Evolutionary conservation across 1,139 yeast species (phyloP), one percentile per base, ranked within the genome.

Genomic region (Saccharomyces hybrid): DNA sequence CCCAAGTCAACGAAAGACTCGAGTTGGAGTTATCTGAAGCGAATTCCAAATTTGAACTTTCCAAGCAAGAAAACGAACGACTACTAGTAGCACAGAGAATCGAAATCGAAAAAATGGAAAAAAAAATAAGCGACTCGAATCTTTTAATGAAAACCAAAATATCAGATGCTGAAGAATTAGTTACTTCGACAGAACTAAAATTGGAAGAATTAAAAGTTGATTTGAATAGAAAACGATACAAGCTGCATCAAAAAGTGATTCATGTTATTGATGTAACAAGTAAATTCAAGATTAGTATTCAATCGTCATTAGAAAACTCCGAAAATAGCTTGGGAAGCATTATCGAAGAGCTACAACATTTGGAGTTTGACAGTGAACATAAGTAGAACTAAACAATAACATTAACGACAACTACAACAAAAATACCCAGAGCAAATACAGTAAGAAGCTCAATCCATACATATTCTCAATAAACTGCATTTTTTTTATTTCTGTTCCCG

Each of bases 241-340:
- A 70, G 12, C 71, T 86, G 63, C 79, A 78, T 58, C 78, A 78
- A 51, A 79, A 80, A 57, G 78, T 84, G 42, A 80, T 78, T 58
- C 75, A 76, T 57, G 76, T 84, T 64, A 79, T 87, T 55, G 82
- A 83, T 55, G 75, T 72, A 54, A 79, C 83, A 44, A 80, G 86
- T 54, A 78, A 76, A 51, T 84, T 87, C 71, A 88, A 87, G 71
- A 71, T 83, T 55, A 80, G 78, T 55, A 77, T 86, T 50, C 91
- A 86, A 65, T 76, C 78, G 32, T 75, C 80, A 46, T 71, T 84
- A 48, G 83, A 81, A 63, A 81, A 77, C 53, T 74, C 82, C 54
- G 87, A 81, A 60, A 76, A 66, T 6, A 50, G 51, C 9, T 47
- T 62, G 4, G 34, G 34, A 14, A 47, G 55, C 27, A 56, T 58